Base-by-base conservation (phyloP, 495 filamentous ascomycete species). In the Neurospora intermedia region DNA sequence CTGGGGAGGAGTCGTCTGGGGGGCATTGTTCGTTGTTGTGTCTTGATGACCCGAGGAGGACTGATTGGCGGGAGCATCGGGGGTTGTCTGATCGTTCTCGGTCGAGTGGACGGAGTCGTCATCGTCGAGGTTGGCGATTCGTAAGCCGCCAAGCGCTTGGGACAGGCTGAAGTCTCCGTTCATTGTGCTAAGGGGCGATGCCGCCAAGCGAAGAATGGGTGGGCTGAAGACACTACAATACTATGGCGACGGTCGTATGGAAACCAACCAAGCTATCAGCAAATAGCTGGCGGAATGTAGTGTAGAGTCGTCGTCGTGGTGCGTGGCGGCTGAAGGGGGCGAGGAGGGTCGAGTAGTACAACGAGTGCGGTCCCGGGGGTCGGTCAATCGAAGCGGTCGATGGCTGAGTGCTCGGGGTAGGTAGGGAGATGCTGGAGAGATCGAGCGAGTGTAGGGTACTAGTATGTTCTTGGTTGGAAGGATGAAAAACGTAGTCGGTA, bases 101-200 rank as follows among this genome's bases (percentile, higher is more conserved):
- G 83, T 83, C n/a, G 89, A 83, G 54, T 83, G 81, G 74, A 85
- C 83, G 48, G 91, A 85, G 41, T 91, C 89, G 69, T 88, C 87
- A 81, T 96, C 90, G 85, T 98, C 95, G 54, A 96, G 96, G 81
- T 99, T 99, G 74, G 96, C 96, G 78, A 98, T 98, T 76, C 96
- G 92, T 81, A 99, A 85, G 76, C 96, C 96, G 71, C 96, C 96
- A 75, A 99, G 87, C 73, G 93, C 92, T 82, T 94, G 92, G 72
- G 96, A 96, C 70, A 99, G 89, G 81, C 93, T 98, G 76, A 97
- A 83, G 82, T 98, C 95, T 78, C 92, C 92, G 80, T 95, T 92
- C 95, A 97, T 98, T 79, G 42, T 81, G 74, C 16, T 40, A 20
- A 48, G 69, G 45, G 74, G 59, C 72, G 72, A 73, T 71, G 76